These are phyloP conservation scores for Lactifluus pinguis DNA, from an alignment of 768 basidiomycete genomes.

Conservation along the genomic window DNA sequence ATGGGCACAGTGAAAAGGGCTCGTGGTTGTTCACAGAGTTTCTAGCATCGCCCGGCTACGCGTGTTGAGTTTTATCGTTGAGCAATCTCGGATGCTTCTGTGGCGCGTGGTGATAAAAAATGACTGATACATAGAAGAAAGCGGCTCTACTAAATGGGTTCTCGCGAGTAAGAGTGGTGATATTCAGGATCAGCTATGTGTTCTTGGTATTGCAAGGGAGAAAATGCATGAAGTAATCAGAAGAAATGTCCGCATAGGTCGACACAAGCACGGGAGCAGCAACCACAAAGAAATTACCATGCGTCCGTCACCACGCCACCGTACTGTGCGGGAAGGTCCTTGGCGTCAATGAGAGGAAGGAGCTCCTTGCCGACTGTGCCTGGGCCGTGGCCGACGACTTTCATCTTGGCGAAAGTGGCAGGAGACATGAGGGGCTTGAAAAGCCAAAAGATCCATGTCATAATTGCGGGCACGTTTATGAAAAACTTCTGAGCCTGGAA, in stretches of 20 bases:
- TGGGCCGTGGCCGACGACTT: slow-evolving; percentile 60
- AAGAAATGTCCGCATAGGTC: neutral
- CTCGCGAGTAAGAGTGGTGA: neutral
- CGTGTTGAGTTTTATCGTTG: no score
- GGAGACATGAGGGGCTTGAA: slow-evolving; percentile 69
- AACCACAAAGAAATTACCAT: slow-evolving; percentile 21
- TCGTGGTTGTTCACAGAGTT: no score
- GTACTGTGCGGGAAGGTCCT: slow-evolving; percentile 58
- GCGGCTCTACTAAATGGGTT: no score
- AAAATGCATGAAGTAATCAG: no score
- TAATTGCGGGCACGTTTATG: slow-evolving; percentile 66
- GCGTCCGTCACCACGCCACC: slow-evolving; percentile 58
- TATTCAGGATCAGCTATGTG: neutral
- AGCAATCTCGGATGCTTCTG: no score
- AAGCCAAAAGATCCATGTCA: slow-evolving; percentile 78
- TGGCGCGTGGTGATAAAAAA: no score
- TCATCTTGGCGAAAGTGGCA: slow-evolving; percentile 74
- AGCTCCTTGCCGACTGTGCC: slow-evolving; percentile 51
- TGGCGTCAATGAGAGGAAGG: slow-evolving; percentile 42
- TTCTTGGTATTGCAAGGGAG: neutral
- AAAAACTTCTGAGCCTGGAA: slow-evolving; percentile 66
- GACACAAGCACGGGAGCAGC: neutral
- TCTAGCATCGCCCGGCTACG: no score
- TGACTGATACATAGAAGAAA: no score
- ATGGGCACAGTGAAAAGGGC: no score